Evolutionary conservation across 441 rosid genomes (phyloP).

Genomic region (Jatropha multifida): DNA sequence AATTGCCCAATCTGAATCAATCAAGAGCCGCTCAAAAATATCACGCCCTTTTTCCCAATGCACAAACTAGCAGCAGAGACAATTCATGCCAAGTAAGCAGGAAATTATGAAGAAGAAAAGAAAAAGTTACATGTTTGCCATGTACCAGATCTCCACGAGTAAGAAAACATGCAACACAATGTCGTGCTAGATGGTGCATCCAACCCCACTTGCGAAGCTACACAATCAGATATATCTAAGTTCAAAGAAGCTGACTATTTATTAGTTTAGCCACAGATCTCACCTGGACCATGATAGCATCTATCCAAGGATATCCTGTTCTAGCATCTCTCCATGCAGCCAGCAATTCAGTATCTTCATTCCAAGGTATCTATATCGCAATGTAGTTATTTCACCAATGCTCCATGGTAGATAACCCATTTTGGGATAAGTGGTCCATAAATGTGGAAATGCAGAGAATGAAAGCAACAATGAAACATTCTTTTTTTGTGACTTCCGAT

Average conservation of each 20-base stretch:
- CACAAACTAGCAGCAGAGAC: slow-evolving; percentile 64
- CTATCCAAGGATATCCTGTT: slow-evolving; percentile 98
- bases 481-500: neutral
- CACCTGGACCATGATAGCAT: slow-evolving; percentile 99
- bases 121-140: slow-evolving; percentile 11
- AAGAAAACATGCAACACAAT: slow-evolving; percentile 89
- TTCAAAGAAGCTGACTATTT: slow-evolving; percentile 4
- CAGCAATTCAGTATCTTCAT: slow-evolving; percentile 60
- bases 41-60: slow-evolving; percentile 99
- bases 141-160: slow-evolving; percentile 95
- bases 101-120: slow-evolving; percentile 2
- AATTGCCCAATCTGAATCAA: slow-evolving; percentile 95
- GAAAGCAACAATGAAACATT: neutral
- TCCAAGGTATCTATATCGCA: slow-evolving; percentile 82
- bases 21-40: slow-evolving; percentile 86
- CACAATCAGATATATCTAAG: slow-evolving; percentile 23
- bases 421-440: neutral
- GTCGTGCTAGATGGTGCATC: slow-evolving; percentile 97
- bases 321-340: slow-evolving; percentile 91
- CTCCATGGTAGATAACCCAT: neutral
- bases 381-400: slow-evolving; percentile 10
- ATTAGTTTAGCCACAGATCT: slow-evolving; percentile 24
- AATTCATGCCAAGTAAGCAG: slow-evolving; percentile 25
- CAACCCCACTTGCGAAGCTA: slow-evolving; percentile 96
- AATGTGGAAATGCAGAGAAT: neutral